Evolutionary conservation across 257 asterid species (phyloP).

Genomic region (Eucommia ulmoides): DNA sequence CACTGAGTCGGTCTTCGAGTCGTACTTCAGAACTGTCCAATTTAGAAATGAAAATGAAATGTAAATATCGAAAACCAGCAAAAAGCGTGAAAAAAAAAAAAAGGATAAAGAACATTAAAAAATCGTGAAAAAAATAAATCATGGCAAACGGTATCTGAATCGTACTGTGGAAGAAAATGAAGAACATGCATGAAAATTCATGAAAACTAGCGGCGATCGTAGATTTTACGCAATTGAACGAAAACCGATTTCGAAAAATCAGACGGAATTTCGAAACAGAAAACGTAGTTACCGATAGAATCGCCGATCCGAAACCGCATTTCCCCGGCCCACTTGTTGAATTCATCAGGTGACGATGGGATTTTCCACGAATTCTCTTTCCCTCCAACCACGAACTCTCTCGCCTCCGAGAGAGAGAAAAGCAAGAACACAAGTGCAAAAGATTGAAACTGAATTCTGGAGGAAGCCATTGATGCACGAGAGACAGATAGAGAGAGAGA

Average conservation of each 20-base stretch:
- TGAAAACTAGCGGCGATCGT: neutral
- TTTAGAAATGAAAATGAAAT: too few species aligned
- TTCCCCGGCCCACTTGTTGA: constrained; percentile 35
- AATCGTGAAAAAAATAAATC: neutral
- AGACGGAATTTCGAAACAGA: neutral
- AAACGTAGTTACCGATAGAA: constrained; percentile 27
- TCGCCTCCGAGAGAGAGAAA: constrained; percentile 22
- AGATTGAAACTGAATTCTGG: constrained; percentile 14
- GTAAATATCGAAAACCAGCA: too few species aligned
- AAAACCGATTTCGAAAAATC: neutral
- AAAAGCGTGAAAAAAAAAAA: neutral
- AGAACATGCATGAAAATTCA: neutral
- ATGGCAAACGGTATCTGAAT: too few species aligned
- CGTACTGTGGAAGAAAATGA: neutral
- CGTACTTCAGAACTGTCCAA: constrained; percentile 57
- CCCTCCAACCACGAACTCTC: constrained; percentile 24
- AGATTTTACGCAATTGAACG: neutral
- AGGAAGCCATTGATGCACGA: constrained; percentile 33
- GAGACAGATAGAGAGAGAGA: too few species aligned
- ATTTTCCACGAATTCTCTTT: constrained; percentile 30
- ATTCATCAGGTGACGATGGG: constrained; percentile 38
- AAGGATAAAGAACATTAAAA: neutral
- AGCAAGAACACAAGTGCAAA: constrained; percentile 15
- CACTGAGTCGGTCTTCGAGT: constrained; percentile 31
- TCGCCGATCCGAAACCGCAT: constrained; percentile 47